Conservation (phyloP, 1,284 basidiomycete species). For the Puccinia coronata region DNA sequence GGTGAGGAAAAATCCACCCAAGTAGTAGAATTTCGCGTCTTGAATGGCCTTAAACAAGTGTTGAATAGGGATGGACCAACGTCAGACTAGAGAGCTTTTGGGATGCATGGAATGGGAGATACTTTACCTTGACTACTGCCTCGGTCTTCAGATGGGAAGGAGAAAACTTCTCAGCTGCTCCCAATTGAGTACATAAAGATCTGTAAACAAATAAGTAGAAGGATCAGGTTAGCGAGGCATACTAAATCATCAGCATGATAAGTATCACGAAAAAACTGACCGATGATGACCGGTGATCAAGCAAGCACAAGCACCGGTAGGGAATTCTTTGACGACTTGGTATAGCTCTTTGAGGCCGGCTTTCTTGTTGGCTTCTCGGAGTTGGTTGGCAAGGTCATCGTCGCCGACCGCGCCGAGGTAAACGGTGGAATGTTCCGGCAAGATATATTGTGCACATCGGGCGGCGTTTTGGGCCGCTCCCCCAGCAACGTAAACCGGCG, state of each 20-base stretch:
- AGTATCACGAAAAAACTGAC: conserved; percentile 59
- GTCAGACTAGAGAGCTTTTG: conserved; percentile 83
- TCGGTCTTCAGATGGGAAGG: conserved; percentile 35
- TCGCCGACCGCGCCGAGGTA: conserved; percentile 94
- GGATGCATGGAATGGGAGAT: background rate
- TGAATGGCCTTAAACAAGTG: conserved; percentile 77
- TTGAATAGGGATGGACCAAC: conserved; percentile 72
- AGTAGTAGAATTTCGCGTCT: conserved; percentile 83
- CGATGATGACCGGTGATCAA: conserved; percentile 90
- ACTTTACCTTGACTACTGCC: conserved; percentile 21
- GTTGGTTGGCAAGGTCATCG: conserved; percentile 84
- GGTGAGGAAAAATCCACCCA: conserved; percentile 97
- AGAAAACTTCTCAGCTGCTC: conserved; percentile 46
- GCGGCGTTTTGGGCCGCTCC: conserved; percentile 97
- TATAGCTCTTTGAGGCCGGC: conserved; percentile 89
- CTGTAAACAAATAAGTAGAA: background rate
- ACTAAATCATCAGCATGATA: conserved; percentile 33
- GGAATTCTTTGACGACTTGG: conserved; percentile 78
- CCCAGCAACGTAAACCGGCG: conserved; percentile 81
- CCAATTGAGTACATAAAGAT: conserved; percentile 42
- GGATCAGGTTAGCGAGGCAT: background rate
- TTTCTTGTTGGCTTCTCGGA: conserved; percentile 86
- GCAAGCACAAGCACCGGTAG: conserved; percentile 96
- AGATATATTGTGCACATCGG: conserved; percentile 74
- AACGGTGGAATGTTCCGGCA: conserved; percentile 85